A percentile compares a stretch with the other conserved stretches of the same genome.
Evolutionary conservation across 2,329 filamentous ascomycete species (phyloP).

Genomic region (Botrytis byssoidea): DNA sequence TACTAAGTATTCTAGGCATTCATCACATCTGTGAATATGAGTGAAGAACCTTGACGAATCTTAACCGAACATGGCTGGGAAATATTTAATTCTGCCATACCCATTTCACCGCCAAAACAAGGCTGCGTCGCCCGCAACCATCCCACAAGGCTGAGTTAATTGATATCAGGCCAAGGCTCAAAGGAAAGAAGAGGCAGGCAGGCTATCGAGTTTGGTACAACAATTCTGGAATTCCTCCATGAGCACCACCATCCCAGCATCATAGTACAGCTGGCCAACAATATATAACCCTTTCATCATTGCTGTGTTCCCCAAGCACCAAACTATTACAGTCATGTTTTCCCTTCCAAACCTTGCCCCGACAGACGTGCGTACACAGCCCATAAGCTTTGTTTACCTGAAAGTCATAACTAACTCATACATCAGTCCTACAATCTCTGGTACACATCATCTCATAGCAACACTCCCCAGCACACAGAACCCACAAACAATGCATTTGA

Average conservation of each 20-base stretch:
- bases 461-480: slow-evolving; percentile 38
- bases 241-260: neutral
- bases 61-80: neutral
- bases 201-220: neutral
- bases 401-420: slow-evolving; percentile 9
- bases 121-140: neutral
- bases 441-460: slow-evolving; percentile 59
- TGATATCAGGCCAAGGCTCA: neutral
- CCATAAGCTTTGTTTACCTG: slow-evolving; percentile 20
- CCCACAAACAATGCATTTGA: slow-evolving; percentile 36
- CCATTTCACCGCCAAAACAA: neutral
- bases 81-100: neutral
- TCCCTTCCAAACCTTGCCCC: slow-evolving; percentile 66
- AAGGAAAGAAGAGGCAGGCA: slow-evolving; percentile 6
- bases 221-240: neutral
- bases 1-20: neutral
- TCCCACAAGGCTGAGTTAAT: neutral
- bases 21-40: too few relatives aligned
- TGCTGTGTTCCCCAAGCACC: neutral
- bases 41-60: neutral
- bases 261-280: neutral
- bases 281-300: neutral
- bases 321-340: slow-evolving; percentile 43
- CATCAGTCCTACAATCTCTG: slow-evolving; percentile 68
- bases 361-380: slow-evolving; percentile 57